These are phyloP conservation scores for Aspergillus coremiiformis DNA, from an alignment of 495 filamentous ascomycete species.

Conservation along the genomic window DNA sequence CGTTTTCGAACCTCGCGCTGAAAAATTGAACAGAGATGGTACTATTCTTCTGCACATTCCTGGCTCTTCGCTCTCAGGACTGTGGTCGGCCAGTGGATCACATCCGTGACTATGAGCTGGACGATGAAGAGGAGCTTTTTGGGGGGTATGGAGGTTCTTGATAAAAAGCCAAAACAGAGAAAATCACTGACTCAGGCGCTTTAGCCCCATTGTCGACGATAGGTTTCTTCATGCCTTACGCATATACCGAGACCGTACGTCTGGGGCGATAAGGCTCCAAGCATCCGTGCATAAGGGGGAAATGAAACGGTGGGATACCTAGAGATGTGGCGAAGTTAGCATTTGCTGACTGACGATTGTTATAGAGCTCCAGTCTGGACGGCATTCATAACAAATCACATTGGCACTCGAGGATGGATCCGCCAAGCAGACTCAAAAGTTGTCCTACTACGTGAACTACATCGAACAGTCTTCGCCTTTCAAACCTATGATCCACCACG, in stretches of 20 bases:
- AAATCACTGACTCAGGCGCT: background rate
- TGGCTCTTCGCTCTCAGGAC: constrained; percentile 68
- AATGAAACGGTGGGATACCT: constrained; percentile 30
- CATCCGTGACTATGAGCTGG: constrained; percentile 53
- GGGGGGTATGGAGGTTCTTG: constrained; percentile 50
- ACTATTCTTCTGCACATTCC: constrained; percentile 68
- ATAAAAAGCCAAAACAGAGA: background rate
- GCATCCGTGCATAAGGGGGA: constrained; percentile 39
- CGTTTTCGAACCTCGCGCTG: background rate
- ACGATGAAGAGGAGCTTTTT: constrained; percentile 58
- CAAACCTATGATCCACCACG: constrained; percentile 44
- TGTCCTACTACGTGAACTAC: constrained; percentile 54
- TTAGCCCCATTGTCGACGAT: constrained; percentile 66
- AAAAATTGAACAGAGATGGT: constrained; percentile 51
- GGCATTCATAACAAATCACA: constrained; percentile 61
- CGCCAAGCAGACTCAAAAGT: constrained; percentile 40
- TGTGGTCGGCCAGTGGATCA: constrained; percentile 40
- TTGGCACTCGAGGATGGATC: constrained; percentile 52
- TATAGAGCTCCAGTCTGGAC: constrained; percentile 61
- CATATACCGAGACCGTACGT: constrained; percentile 60
- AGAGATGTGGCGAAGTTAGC: background rate
- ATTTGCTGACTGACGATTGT: background rate
- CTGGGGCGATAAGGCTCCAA: constrained; percentile 53
- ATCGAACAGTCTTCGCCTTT: constrained; percentile 53
- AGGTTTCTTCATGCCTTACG: constrained; percentile 62